Evolutionary conservation across 768 basidiomycete genomes (phyloP), one percentile per base, ranked within the genome.

Genomic region (Dictyophora rubrovolvata): DNA sequence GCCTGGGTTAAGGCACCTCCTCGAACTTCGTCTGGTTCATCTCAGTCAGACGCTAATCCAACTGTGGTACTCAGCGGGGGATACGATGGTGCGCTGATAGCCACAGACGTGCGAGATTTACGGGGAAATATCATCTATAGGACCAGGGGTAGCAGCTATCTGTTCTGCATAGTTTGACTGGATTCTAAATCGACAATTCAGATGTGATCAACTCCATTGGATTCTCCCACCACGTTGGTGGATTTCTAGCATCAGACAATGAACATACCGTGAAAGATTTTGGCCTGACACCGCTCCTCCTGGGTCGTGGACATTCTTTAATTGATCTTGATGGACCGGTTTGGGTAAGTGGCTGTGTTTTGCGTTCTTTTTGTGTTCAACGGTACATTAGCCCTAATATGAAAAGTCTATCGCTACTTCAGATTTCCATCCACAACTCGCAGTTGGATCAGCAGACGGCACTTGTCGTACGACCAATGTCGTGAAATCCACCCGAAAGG

Each of bases 391-490:
- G 14, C 20, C 23, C 21, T 23, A 28, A 28, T 28, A 18, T 57
- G 23, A 49, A 16, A 65, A 94, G 93, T 81, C 77, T 57, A 69
- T 93, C 23, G 74, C 78, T 57, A 75, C 83, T 1, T 95, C 93
- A 0, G 88, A 95, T 50, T 87, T 85, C 65, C 95, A 97, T 65
- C 85, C 92, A 5, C 89, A 93, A 68, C 71, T 95, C 4, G 88
- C 87, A 0, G 79, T 86, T 14, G 89, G 86, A 6, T 84, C 87
- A 6, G 83, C 89, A 0, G 95, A 98, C 70, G 95, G 95, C 0
- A 75, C 83, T 0, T 86, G 85, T 63, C 74, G 77, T 47, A 92
- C 87, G 2, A 89, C 85, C 7, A 90, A 90, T 65, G 75, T 79
- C 48, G 72, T 89, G 34, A 75, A 83, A 56, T 79, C 83, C 0